Evolutionary conservation across 2,329 filamentous ascomycete species (phyloP), one percentile per base, ranked within the genome.

Genomic region (Aspergillus pseudonomiae): DNA sequence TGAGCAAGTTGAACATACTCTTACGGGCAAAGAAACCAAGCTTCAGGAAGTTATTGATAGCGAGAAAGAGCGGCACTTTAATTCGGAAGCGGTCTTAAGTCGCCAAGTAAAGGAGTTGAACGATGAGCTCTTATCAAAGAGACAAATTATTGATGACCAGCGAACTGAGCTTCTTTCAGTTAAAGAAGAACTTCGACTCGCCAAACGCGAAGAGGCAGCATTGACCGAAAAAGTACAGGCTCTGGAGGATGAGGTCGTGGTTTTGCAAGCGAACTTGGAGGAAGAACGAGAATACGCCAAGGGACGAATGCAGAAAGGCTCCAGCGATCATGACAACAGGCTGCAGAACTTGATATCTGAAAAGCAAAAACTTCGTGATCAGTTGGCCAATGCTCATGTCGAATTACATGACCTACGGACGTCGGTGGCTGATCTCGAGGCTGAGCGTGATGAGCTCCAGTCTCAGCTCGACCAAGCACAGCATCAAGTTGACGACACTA

Each of bases 61-160:
- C 71, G 91, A 94, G 72, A 85, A 86, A 54, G 86, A 92, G 66
- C 88, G 91, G 28, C 89, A 95, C 71, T 84, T 85, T 66, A 87
- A 85, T 61, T 91, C 94, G 70, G 90, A 94, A 73, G 86, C 86
- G 12, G 79, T 89, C 9, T 81, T 96, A 57, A 86, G 83, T 65
- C 84, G 86, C n/a, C 91, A 95, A 74, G 87, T 96, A 58, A 86
- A 90, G 54, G 89, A 90, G 57, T 82, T 95, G 11, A 89, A 91
- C 71, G 85, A 88, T 55, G 91, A 93, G 63, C 83, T 95, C 14
- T 85, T 90, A 61, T 82, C 86, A 32, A 88, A 90, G 66, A 87
- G 91, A 71, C 80, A 84, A n/a, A 82, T 87, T 50, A 77, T 92
- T 6, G 90, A 90, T 21, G 85, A 86, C 57, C 81, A 91, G 30